Percentiles rank a stretch among this genome's conserved stretches.
These are phyloP conservation scores for Stenocarpella maydis DNA, from an alignment of 2,329 filamentous ascomycete species.

Conservation along the genomic window DNA sequence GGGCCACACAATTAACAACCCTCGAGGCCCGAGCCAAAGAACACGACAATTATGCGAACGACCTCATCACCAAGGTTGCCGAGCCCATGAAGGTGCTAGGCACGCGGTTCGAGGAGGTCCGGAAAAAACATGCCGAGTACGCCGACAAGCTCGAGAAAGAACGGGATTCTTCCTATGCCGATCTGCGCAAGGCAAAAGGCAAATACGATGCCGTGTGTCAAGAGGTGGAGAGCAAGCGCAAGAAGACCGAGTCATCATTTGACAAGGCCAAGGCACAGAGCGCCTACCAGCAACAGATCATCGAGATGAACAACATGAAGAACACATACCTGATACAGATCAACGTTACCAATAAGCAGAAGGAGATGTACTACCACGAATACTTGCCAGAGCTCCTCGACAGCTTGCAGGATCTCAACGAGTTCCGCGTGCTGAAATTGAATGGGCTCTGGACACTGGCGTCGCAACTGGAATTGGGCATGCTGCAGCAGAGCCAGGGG, in stretches of 20 bases:
- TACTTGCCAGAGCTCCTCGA: slow-evolving; percentile 94
- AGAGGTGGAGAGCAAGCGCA: slow-evolving; percentile 91
- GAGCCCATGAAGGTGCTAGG: slow-evolving; percentile 83
- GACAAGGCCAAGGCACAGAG: slow-evolving; percentile 93
- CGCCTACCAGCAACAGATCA: slow-evolving; percentile 89
- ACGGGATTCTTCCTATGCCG: slow-evolving; percentile 81
- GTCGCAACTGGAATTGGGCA: slow-evolving; percentile 79
- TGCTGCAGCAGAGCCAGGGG: slow-evolving; percentile 76
- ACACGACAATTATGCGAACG: slow-evolving; percentile 84
- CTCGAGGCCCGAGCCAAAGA: slow-evolving; percentile 88
- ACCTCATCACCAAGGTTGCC: slow-evolving; percentile 81
- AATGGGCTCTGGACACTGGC: slow-evolving; percentile 88
- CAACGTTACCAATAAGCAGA: slow-evolving; percentile 96
- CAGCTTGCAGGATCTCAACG: slow-evolving; percentile 90
- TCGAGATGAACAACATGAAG: slow-evolving; percentile 97
- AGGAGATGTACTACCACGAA: slow-evolving; percentile 96
- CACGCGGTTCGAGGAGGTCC: slow-evolving; percentile 84
- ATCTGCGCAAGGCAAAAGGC: slow-evolving; percentile 87
- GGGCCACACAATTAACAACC: slow-evolving; percentile 91
- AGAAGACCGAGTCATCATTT: slow-evolving; percentile 94
- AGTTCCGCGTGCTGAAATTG: slow-evolving; percentile 84
- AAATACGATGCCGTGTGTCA: slow-evolving; percentile 95
- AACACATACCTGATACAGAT: slow-evolving; percentile 98
- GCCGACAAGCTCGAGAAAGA: slow-evolving; percentile 89
- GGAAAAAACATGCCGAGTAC: slow-evolving; percentile 90